Evolutionary conservation across 306 rosid genomes (phyloP).

Genomic region (Rosa lucieae): DNA sequence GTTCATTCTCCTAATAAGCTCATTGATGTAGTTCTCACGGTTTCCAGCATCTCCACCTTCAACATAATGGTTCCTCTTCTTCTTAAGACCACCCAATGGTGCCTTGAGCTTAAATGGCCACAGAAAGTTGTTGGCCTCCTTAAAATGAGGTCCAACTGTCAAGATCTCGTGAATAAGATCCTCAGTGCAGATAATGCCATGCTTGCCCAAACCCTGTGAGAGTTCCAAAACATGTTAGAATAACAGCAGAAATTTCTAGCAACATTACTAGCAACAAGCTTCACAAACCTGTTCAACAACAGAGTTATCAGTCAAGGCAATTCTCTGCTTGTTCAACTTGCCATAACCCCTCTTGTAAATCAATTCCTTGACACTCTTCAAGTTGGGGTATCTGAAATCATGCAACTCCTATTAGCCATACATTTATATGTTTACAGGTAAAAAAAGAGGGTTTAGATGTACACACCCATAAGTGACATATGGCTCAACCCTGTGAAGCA

Average conservation of each 20-base stretch:
- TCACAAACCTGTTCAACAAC: slow-evolving; percentile 63
- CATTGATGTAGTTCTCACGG: slow-evolving; percentile 83
- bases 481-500: slow-evolving; percentile 92
- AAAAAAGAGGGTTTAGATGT: neutral
- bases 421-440: neutral
- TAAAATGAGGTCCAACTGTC: slow-evolving; percentile 87
- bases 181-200: slow-evolving; percentile 64
- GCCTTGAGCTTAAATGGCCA: slow-evolving; percentile 98
- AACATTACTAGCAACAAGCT: neutral
- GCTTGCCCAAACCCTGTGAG: slow-evolving; percentile 64
- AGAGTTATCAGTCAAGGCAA: slow-evolving; percentile 69
- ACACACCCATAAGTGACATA: slow-evolving; percentile 80
- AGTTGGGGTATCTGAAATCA: slow-evolving; percentile 64
- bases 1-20: slow-evolving; percentile 83
- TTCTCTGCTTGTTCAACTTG: slow-evolving; percentile 70
- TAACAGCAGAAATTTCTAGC: neutral
- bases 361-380: slow-evolving; percentile 83
- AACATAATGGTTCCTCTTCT: slow-evolving; percentile 92
- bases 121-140: slow-evolving; percentile 85
- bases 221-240: slow-evolving; percentile 20
- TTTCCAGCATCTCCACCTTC: slow-evolving; percentile 97
- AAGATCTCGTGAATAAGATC: slow-evolving; percentile 88
- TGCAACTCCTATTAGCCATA: neutral
- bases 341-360: slow-evolving; percentile 85
- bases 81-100: slow-evolving; percentile 85